phyloP scores from a whole-genome alignment of 2,329 filamentous ascomycete genomes.

The Fusarium redolens region DNA sequence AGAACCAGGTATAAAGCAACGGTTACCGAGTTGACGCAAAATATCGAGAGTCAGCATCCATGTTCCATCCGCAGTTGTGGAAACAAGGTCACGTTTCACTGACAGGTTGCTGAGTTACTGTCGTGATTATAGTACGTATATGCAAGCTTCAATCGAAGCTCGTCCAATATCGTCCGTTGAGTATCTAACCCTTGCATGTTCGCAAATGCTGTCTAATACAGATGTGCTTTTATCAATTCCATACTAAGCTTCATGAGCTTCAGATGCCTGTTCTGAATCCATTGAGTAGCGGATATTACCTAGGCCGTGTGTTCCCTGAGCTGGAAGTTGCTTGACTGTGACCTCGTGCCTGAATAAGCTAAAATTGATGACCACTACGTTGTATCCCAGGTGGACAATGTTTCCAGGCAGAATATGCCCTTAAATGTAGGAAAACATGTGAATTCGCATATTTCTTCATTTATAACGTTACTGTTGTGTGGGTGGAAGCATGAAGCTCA shows the following conservation, averaged over 20 bases:
- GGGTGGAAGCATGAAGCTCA: slow-evolving; percentile 1
- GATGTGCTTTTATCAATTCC: slow-evolving; percentile 5
- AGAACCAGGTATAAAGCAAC: not conserved
- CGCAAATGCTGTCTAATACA: slow-evolving; percentile 19
- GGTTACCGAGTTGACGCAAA: slow-evolving; percentile 12
- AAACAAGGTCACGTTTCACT: slow-evolving; percentile 18
- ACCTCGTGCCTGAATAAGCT: slow-evolving; percentile 1
- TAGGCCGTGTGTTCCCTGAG: not conserved
- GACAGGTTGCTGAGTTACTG: slow-evolving; percentile 32
- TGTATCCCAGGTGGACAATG: not conserved
- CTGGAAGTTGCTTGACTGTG: slow-evolving; percentile 10
- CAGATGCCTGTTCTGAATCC: not conserved
- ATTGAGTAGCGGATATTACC: not conserved
- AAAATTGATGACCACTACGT: slow-evolving; percentile 1
- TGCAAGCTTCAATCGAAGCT: slow-evolving; percentile 1
- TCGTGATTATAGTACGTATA: slow-evolving; percentile 11
- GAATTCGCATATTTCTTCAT: not conserved
- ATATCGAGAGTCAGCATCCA: slow-evolving; percentile 4
- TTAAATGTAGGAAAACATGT: slow-evolving; percentile 1
- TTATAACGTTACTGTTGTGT: not conserved
- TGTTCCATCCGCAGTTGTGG: slow-evolving; percentile 20
- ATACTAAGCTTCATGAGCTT: slow-evolving; percentile 7
- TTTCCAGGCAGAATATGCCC: not conserved
- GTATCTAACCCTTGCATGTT: slow-evolving; percentile 5
- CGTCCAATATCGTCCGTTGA: slow-evolving; percentile 2